Evolutionary conservation across 1,139 yeast species (phyloP), one percentile per base, ranked within the genome.

Genomic region (Barnettozyma hawaiiensis): DNA sequence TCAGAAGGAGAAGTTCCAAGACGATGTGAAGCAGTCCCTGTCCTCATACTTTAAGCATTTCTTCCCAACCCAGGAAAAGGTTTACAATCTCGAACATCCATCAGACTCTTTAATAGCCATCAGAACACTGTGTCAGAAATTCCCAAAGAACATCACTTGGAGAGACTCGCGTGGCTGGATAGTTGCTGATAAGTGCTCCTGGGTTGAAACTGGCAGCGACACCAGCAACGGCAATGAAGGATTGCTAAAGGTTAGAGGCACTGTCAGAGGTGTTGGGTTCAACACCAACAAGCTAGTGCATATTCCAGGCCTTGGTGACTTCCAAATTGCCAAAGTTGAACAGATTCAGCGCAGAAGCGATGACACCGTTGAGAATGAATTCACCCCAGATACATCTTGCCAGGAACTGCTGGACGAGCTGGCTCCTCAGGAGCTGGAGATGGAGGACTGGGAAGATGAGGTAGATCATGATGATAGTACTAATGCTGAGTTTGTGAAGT

Each of bases 231-330:
- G 63, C 7, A 55, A 57, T 23, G 69, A 68, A 32, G 66, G 67
- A 4, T 45, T 57, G 7, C 60, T 89, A 31, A 76, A 76, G 4
- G 75, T 90, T 9, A 84, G 81, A 58, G 99, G 98, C 38, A 75
- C 80, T 7, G 85, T 85, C 3, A 77, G 99, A 62, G 98, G 98
- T 42, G 66, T 73, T 40, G 96, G 96, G 1, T 79, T 94, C 63
- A 76, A 78, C 54, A 75, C 84, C 2, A 79, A 90, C 59, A 73
- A 92, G 52, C 64, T 87, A 43, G 76, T 94, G 32, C 96, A 92
- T 60, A 69, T 94, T 27, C 95, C 95, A 7, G 96, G 92, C 0
- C 71, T 74, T 50, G 99, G 98, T 15, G 98, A 92, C 63, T 89
- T 79, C 65, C 90, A 84, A 63, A 64, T 94, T 24, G 81, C 76